Evolutionary conservation across 225 moss, liverwort and hornwort genomes (phyloP), one percentile per base, ranked within the genome.

Genomic region (Marchantia paleacea): DNA sequence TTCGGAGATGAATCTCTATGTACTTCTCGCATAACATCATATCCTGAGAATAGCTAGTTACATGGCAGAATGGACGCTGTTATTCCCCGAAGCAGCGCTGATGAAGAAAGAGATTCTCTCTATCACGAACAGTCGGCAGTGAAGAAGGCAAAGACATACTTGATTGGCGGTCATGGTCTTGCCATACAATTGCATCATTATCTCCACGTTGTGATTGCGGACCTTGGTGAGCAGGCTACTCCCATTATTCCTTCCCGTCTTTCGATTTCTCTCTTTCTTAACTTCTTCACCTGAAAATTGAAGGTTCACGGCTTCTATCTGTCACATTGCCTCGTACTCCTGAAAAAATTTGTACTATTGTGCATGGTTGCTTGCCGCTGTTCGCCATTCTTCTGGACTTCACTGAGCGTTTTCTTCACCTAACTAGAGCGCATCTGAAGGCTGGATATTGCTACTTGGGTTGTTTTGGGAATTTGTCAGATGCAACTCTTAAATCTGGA

Each of bases 211-310:
- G 29, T 76, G 54, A 31, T 60, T 22, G 29, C 30, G 16, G 75
- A 76, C 31, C 75, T 76, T 60, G 75, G 75, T 76, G 60, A 76
- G 75, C 31, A 60, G 60, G 60, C 75, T 61, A 20, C 60, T 60
- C 60, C 58, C 20, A 60, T 1, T 0, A 30, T 20, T 58, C 29
- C 26, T 31, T 7, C 19, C 47, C 1, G 14, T 31, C 30, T 22
- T 11, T 52, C 24, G 13, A 24, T 24, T 25, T 12, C 25, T 52
- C 12, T 8, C 19, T 12, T 8, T 24, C 2, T 48, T 13, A 52
- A 12, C 49, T n/a, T 64, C 64, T 64, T 9, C 49, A n/a, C 2
- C 52, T 52, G 51, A n/a, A 25, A 10, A 3, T 25, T 22, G 20
- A 52, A 25, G 24, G 2, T 73, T 70, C 49, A 73, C n/a, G 7